Conservation (phyloP, 768 basidiomycete genomes). For the Macrolepiota albuminosa region DNA sequence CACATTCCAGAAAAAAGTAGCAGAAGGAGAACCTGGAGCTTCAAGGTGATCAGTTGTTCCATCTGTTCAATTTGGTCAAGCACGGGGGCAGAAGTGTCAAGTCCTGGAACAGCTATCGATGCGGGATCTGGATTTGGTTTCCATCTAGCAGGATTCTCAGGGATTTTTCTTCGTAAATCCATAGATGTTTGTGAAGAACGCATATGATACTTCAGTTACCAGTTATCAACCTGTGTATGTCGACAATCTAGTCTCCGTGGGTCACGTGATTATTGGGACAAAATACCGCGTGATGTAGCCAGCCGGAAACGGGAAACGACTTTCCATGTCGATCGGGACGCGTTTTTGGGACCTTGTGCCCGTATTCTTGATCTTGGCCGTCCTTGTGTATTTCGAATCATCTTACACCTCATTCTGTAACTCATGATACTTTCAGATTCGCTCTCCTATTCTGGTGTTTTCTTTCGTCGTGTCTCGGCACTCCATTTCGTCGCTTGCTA, state of each 20-base stretch:
- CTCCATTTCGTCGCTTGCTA: constrained; percentile 38
- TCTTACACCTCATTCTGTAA: constrained; percentile 1
- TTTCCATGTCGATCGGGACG: constrained; percentile 9
- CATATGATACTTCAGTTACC: too few relatives aligned
- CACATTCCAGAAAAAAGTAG: not conserved
- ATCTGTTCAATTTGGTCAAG: constrained; percentile 91
- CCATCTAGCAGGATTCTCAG: constrained; percentile 66
- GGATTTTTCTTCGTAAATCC: constrained; percentile 34
- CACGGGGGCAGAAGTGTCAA: constrained; percentile 63
- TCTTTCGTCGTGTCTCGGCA: constrained; percentile 63
- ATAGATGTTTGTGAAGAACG: constrained; percentile 17
- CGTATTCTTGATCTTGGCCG: constrained; percentile 40
- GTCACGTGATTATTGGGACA: too few relatives aligned
- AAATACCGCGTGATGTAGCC: too few relatives aligned
- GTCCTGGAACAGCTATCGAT: constrained; percentile 63
- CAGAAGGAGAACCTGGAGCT: constrained; percentile 62
- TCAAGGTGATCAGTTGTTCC: constrained; percentile 90
- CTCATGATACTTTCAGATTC: constrained; percentile 26
- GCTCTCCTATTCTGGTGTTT: constrained; percentile 59
- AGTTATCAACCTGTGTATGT: too few relatives aligned
- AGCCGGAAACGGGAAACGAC: not conserved
- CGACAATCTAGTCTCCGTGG: too few relatives aligned
- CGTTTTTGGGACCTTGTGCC: constrained; percentile 30
- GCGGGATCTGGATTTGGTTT: constrained; percentile 58
- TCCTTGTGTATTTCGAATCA: constrained; percentile 34